phyloP scores from a whole-genome alignment of 73 alveolate genomes.

The Tetrahymena malaccensis region DNA sequence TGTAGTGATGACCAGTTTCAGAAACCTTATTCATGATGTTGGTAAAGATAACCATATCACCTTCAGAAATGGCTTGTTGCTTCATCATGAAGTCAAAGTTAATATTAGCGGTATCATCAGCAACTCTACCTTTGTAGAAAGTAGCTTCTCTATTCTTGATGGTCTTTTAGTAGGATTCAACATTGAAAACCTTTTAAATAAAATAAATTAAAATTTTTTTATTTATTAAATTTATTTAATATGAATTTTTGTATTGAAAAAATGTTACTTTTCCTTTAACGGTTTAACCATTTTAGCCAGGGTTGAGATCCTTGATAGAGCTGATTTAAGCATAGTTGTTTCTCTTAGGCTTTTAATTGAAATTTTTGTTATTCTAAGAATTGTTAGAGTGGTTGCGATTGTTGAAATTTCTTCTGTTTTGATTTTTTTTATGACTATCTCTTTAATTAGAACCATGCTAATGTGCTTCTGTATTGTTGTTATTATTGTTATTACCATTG shows the following conservation, averaged over 20 bases:
- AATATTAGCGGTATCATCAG: background rate
- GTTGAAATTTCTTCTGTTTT: too few relatives aligned
- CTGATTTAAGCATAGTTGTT: background rate
- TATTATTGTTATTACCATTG: background rate
- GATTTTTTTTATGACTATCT: too few relatives aligned
- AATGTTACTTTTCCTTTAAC: background rate
- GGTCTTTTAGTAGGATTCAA: background rate
- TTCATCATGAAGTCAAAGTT: background rate
- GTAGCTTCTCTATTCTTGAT: background rate
- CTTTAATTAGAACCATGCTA: too few relatives aligned
- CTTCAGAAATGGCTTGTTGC: background rate
- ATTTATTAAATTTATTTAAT: background rate
- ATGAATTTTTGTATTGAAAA: background rate
- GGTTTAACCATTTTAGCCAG: background rate
- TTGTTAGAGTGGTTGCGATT: background rate
- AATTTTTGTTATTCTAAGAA: background rate
- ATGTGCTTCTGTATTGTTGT: too few relatives aligned
- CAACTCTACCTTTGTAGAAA: background rate
- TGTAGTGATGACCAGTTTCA: background rate
- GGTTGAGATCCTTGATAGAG: background rate
- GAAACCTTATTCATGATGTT: background rate
- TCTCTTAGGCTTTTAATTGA: background rate
- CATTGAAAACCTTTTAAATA: background rate
- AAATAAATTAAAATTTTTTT: background rate
- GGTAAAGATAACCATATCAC: background rate